These are phyloP conservation scores for Veloporphyrellus conicus DNA, from an alignment of 1,284 basidiomycete species.

Conservation along the genomic window DNA sequence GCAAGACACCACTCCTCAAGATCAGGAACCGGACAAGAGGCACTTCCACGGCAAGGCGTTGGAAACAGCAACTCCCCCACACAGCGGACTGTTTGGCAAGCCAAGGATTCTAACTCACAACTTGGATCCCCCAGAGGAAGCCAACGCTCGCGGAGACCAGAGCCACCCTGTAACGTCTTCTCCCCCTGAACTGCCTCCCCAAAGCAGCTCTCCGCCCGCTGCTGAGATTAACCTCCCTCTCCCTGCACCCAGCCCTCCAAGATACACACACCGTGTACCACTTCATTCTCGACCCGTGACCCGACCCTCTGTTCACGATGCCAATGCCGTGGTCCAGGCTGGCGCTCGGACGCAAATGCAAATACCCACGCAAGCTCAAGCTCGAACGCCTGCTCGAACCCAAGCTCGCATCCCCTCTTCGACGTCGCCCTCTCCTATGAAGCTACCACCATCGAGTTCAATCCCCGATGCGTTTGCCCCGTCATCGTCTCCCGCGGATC, in stretches of 20 bases:
- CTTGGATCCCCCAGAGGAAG: constrained; percentile 18
- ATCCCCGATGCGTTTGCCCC: constrained; percentile 14
- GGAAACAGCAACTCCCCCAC: neutral
- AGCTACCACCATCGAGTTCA: constrained; percentile 34
- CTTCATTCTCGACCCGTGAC: neutral
- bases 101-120: constrained; percentile 16
- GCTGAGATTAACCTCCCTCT: constrained; percentile 4
- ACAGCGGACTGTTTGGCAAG: constrained; percentile 18
- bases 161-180: constrained; percentile 10
- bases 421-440: constrained; percentile 54
- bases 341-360: constrained; percentile 8
- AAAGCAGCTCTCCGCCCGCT: constrained; percentile 28
- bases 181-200: constrained; percentile 22
- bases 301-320: neutral
- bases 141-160: neutral
- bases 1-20: constrained; percentile 9
- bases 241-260: neutral
- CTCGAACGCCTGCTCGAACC: neutral
- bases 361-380: constrained; percentile 9
- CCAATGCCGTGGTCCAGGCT: neutral
- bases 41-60: neutral
- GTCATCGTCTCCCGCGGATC: constrained; percentile 19
- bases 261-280: neutral
- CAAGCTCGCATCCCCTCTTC: constrained; percentile 54
- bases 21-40: neutral